phyloP scores from a whole-genome alignment of 305 asterid genomes.

The Fraxinus latifolia region DNA sequence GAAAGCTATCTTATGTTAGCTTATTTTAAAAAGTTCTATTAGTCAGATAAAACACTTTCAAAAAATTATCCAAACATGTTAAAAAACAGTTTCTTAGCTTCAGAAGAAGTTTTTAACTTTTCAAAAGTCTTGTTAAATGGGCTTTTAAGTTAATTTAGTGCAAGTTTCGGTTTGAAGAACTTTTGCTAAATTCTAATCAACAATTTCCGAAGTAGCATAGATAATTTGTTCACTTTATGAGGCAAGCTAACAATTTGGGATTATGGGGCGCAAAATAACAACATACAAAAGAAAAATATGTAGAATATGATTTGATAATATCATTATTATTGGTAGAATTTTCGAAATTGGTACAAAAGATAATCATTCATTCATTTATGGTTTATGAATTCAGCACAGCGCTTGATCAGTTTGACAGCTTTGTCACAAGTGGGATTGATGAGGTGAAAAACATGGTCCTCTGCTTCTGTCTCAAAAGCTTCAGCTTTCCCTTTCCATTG shows the following conservation, averaged over 20 bases:
- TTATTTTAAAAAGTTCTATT: too few relatives aligned
- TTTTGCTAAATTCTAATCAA: neutral
- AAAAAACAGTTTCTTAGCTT: too few relatives aligned
- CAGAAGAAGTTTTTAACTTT: neutral
- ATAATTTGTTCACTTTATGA: neutral
- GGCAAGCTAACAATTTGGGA: neutral
- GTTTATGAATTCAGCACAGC: slow-evolving; percentile 47
- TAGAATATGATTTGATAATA: neutral
- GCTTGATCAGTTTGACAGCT: slow-evolving; percentile 34
- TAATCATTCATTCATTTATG: neutral
- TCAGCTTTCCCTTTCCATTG: slow-evolving; percentile 56
- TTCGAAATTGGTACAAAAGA: neutral
- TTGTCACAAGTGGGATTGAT: slow-evolving; percentile 45
- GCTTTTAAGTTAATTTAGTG: neutral
- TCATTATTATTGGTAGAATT: neutral
- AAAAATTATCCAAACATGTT: too few relatives aligned
- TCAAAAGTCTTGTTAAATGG: neutral
- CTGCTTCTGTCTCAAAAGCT: slow-evolving; percentile 49
- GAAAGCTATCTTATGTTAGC: too few relatives aligned
- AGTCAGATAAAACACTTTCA: neutral
- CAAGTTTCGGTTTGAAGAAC: neutral
- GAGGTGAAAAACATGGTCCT: slow-evolving; percentile 68
- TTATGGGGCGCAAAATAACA: neutral
- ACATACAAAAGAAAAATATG: neutral
- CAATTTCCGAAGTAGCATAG: neutral